Conservation (phyloP, 2,329 filamentous ascomycete genomes). For the Diaporthe nobilis region DNA sequence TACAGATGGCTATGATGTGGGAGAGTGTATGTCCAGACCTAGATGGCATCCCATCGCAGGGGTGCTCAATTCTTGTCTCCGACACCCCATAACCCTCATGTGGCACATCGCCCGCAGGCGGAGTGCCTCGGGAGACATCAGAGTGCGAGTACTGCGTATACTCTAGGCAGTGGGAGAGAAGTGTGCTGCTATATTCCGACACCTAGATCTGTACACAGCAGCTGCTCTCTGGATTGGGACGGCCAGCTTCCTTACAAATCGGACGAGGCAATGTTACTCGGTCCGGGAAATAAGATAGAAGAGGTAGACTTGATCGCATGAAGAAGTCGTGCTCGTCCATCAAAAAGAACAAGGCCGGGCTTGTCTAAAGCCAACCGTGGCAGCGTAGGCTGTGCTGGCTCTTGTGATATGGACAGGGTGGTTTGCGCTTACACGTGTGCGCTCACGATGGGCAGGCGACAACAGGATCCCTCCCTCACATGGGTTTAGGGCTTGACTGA, state of each 20-base stretch:
- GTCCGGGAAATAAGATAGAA: not conserved
- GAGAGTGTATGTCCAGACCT: not conserved
- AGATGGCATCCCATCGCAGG: not conserved
- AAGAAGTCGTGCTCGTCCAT: not conserved
- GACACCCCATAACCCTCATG: not conserved
- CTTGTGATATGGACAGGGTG: not conserved
- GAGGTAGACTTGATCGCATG: not conserved
- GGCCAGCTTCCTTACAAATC: not conserved
- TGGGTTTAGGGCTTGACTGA: not conserved
- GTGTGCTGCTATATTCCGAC: not conserved
- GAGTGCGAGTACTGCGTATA: not conserved
- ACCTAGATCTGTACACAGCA: not conserved
- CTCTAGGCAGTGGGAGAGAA: not conserved
- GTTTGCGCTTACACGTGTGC: not conserved
- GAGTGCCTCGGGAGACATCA: not conserved
- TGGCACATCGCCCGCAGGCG: not conserved
- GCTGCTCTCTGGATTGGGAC: not conserved
- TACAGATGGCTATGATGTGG: not conserved
- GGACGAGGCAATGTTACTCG: not conserved
- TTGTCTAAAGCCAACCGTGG: not conserved
- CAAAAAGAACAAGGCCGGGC: not conserved
- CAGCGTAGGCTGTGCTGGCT: not conserved
- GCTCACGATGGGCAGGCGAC: not conserved
- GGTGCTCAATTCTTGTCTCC: not conserved
- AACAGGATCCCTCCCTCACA: not conserved